phyloP scores from a whole-genome alignment of 768 basidiomycete species.

The Artomyces pyxidatus region DNA sequence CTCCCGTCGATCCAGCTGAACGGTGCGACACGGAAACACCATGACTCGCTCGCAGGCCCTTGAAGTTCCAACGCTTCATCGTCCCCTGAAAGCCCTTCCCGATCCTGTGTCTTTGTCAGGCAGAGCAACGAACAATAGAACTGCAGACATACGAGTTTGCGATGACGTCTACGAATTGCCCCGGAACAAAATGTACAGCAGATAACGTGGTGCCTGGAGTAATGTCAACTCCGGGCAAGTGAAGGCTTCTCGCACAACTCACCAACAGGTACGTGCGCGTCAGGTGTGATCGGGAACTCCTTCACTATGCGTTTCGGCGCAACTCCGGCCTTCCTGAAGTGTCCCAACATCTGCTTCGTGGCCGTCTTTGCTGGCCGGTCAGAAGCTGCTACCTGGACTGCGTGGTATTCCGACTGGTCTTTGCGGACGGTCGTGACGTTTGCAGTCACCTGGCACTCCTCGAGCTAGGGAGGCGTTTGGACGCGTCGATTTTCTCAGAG shows the following conservation, averaged over 20 bases:
- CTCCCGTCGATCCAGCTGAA: constrained; percentile 87
- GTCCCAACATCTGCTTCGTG: constrained; percentile 76
- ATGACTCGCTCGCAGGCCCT: constrained; percentile 87
- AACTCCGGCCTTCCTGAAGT: constrained; percentile 79
- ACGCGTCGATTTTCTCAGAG: not conserved
- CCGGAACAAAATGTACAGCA: constrained; percentile 93
- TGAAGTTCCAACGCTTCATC: constrained; percentile 96
- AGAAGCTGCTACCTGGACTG: constrained; percentile 88
- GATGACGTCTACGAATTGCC: constrained; percentile 89
- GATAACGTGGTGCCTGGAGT: constrained; percentile 75
- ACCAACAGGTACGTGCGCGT: constrained; percentile 90
- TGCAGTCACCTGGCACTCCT: constrained; percentile 84
- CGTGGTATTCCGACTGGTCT: constrained; percentile 72
- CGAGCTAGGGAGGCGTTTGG: constrained; percentile 41
- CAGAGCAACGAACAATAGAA: not conserved
- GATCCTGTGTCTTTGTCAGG: constrained; percentile 42
- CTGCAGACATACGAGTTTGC: constrained; percentile 78
- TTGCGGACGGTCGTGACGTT: constrained; percentile 59
- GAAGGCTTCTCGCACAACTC: constrained; percentile 23
- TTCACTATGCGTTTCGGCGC: constrained; percentile 75
- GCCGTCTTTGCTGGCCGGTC: constrained; percentile 66
- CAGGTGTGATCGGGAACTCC: constrained; percentile 83
- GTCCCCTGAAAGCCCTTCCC: constrained; percentile 96
- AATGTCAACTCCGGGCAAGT: not conserved
- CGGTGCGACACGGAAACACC: constrained; percentile 95